phyloP scores from a whole-genome alignment of 2,329 filamentous ascomycete genomes.

The Paraconiothyrium brasiliense region DNA sequence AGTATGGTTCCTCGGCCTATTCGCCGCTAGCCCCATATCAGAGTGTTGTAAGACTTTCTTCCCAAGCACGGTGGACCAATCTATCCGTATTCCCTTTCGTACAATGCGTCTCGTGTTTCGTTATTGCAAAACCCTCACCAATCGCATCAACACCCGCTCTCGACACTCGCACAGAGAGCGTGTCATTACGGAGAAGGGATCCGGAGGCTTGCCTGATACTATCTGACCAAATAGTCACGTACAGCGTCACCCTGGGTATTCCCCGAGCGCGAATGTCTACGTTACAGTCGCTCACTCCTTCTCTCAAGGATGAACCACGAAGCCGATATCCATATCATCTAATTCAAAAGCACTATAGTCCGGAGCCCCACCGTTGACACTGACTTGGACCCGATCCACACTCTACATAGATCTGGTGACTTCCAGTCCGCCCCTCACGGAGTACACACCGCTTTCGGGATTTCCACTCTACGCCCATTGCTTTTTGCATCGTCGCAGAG shows the following conservation, averaged over 20 bases:
- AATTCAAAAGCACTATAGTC: background rate
- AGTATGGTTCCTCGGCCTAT: slow-evolving; percentile 5
- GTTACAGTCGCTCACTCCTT: background rate
- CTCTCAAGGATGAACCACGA: background rate
- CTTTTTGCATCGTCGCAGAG: slow-evolving; percentile 10
- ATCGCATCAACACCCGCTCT: slow-evolving; percentile 22
- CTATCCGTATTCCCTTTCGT: slow-evolving; percentile 25
- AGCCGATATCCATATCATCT: background rate
- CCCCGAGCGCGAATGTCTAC: background rate
- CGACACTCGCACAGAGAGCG: background rate
- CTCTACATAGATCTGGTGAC: slow-evolving; percentile 17
- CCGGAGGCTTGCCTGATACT: background rate
- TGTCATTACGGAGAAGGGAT: background rate
- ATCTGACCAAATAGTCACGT: background rate
- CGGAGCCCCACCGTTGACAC: slow-evolving; percentile 13
- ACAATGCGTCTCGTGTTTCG: slow-evolving; percentile 25
- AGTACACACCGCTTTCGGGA: slow-evolving; percentile 19
- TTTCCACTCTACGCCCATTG: slow-evolving; percentile 6
- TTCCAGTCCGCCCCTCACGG: slow-evolving; percentile 17
- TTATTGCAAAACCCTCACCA: slow-evolving; percentile 33
- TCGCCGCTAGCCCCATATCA: slow-evolving; percentile 13
- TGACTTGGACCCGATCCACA: background rate
- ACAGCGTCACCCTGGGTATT: background rate
- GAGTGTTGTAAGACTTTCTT: slow-evolving; percentile 11
- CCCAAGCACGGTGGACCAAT: slow-evolving; percentile 13